These are phyloP conservation scores for Thelephora aurantiotincta DNA, from an alignment of 768 basidiomycete genomes.

Conservation along the genomic window DNA sequence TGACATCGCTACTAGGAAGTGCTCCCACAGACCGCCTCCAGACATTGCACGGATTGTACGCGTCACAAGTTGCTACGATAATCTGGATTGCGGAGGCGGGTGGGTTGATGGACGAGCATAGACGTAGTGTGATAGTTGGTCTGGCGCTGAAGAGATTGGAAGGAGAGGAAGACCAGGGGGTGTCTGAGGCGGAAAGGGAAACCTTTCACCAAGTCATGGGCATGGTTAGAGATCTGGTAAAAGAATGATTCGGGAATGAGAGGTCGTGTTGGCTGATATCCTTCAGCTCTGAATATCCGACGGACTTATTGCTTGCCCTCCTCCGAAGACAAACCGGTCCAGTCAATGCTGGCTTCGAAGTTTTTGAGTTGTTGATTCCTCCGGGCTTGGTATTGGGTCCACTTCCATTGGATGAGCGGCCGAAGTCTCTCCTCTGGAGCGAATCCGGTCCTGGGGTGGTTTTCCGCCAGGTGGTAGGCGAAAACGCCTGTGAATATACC, in stretches of 20 bases:
- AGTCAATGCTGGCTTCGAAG: conserved; percentile 9
- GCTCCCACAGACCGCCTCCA: conserved; percentile 55
- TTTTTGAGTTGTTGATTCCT: conserved; percentile 8
- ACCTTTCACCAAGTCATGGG: conserved; percentile 30
- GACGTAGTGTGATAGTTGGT: conserved; percentile 59
- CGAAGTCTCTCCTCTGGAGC: conserved; percentile 38
- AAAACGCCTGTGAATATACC: conserved; percentile 68
- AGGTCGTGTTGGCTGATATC: background rate
- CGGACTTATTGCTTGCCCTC: conserved; percentile 3
- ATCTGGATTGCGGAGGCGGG: conserved; percentile 50
- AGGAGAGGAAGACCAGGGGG: conserved; percentile 8
- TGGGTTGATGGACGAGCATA: conserved; percentile 24
- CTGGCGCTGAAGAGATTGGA: conserved; percentile 42
- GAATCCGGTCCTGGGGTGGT: conserved; percentile 58
- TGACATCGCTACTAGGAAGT: conserved; percentile 68
- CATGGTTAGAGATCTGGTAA: conserved; percentile 21
- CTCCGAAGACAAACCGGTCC: conserved; percentile 10
- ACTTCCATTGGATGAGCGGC: conserved; percentile 55
- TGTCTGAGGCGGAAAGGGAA: conserved; percentile 20
- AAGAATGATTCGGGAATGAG: too few species aligned
- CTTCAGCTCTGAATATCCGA: background rate
- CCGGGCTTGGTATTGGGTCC: conserved; percentile 24
- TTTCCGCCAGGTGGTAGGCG: conserved; percentile 73
- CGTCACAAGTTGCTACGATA: conserved; percentile 76
- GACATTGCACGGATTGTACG: conserved; percentile 67